phyloP scores from a whole-genome alignment of 257 asterid species.

The Solanum paucissectum region DNA sequence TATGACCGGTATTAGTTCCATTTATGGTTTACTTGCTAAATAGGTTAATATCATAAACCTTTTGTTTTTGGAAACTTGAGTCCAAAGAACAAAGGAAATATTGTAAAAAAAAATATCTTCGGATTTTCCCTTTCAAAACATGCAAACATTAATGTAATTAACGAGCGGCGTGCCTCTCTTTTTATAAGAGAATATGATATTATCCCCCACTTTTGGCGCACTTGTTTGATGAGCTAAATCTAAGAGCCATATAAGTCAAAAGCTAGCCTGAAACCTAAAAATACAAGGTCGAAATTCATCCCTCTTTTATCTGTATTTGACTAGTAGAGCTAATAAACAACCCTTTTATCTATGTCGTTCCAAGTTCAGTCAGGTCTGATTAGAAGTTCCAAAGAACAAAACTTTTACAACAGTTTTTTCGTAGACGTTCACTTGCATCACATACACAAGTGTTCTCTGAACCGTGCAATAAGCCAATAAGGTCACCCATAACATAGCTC shows the following conservation, averaged over 20 bases:
- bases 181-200: background rate
- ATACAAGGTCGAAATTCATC: background rate
- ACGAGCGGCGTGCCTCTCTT: background rate
- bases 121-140: background rate
- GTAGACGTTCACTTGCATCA: too few species aligned
- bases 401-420: too few species aligned
- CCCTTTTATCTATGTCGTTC: background rate
- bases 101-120: background rate
- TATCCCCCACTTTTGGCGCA: background rate
- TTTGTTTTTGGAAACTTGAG: background rate
- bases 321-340: background rate
- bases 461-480: too few species aligned
- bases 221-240: background rate
- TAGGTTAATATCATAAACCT: background rate
- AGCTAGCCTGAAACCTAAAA: background rate
- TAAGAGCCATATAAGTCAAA: background rate
- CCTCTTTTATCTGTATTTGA: background rate
- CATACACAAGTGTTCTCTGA: too few species aligned
- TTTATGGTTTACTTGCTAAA: background rate
- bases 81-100: background rate
- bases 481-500: too few species aligned
- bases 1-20: background rate
- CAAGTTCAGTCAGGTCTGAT: background rate
- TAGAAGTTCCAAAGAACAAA: background rate
- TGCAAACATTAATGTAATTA: background rate